phyloP scores from a whole-genome alignment of 2,329 filamentous ascomycete species.

The Trichoderma polysporum region DNA sequence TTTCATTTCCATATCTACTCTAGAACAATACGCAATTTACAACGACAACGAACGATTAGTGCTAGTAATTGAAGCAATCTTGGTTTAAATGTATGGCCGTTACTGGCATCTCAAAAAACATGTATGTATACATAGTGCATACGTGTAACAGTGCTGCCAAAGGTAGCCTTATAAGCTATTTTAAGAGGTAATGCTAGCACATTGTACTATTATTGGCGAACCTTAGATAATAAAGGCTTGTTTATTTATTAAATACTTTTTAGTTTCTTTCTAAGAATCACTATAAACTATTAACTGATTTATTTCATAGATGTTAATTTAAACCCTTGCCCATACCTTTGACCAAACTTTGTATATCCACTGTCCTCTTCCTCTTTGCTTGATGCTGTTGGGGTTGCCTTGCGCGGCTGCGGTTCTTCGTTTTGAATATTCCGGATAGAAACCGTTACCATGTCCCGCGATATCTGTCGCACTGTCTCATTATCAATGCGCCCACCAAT shows the following conservation, averaged over 20 bases:
- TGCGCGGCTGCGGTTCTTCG: background rate
- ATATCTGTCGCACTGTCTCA: slow-evolving; percentile 24
- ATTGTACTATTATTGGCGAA: no score
- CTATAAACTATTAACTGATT: background rate
- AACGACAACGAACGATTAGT: no score
- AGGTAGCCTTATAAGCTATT: no score
- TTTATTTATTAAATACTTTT: background rate
- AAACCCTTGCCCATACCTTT: slow-evolving; percentile 20
- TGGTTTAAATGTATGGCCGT: no score
- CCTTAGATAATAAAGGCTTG: background rate
- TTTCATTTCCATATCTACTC: no score
- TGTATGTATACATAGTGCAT: no score
- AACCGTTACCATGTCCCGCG: slow-evolving; percentile 18
- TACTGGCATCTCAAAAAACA: no score
- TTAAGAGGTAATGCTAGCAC: no score
- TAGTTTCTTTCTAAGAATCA: no score
- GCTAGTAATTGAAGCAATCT: no score
- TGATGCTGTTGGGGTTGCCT: background rate
- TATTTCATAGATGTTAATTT: slow-evolving; percentile 2
- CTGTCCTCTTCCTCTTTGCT: background rate
- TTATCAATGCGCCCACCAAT: slow-evolving; percentile 24
- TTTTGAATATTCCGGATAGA: background rate
- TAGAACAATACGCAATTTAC: no score
- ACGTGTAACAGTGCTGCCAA: no score
- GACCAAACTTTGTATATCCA: slow-evolving; percentile 11